Conservation (phyloP, 2,329 filamentous ascomycete genomes). For the Botrytis hyacinthi region DNA sequence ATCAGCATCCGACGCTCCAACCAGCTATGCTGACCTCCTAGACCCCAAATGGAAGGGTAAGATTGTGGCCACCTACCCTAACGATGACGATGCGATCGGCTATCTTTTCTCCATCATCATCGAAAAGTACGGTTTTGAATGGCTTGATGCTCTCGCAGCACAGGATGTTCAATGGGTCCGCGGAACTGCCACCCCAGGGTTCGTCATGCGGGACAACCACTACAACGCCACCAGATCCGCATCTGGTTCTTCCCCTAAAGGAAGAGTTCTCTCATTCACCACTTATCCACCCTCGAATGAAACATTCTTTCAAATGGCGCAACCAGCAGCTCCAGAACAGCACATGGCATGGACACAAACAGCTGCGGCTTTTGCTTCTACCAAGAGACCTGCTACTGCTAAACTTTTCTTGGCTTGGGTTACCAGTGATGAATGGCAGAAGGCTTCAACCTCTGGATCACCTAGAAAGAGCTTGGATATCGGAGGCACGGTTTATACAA, state of each 20-base stretch:
- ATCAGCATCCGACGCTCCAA: constrained; percentile 19
- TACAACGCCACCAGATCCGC: background rate
- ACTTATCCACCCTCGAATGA: background rate
- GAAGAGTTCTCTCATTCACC: constrained; percentile 4
- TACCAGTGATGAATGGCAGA: background rate
- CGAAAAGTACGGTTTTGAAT: background rate
- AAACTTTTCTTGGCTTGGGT: constrained; percentile 10
- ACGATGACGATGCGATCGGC: background rate
- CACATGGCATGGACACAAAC: constrained; percentile 5
- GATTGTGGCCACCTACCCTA: constrained; percentile 10
- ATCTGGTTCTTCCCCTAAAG: background rate
- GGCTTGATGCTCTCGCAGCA: background rate
- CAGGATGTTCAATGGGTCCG: constrained; percentile 13
- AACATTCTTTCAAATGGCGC: background rate
- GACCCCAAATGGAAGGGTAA: constrained; percentile 7
- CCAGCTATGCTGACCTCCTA: background rate
- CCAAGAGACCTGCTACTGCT: background rate
- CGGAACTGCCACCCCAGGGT: background rate
- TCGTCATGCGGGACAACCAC: background rate
- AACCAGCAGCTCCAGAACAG: background rate
- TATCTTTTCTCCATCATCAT: constrained; percentile 7
- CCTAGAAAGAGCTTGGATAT: constrained; percentile 4
- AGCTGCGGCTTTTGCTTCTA: background rate
- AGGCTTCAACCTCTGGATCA: background rate
- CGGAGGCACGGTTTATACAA: background rate